These are phyloP conservation scores for Venturia nashicola DNA, from an alignment of 2,329 filamentous ascomycete genomes.

Conservation along the genomic window DNA sequence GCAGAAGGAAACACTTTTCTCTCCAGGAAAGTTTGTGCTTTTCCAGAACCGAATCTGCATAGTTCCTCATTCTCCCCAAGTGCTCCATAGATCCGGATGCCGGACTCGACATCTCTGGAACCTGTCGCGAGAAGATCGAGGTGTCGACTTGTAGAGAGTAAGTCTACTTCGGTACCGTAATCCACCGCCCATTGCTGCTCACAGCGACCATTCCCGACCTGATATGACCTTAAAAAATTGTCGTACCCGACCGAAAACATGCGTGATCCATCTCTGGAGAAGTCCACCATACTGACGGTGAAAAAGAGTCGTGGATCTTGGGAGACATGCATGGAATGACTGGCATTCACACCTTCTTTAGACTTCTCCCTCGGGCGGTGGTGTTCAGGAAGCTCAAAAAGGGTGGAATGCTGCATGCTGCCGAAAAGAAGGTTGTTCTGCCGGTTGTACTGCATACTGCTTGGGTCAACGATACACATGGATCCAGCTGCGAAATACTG, in stretches of 20 bases:
- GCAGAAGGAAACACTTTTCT: conserved; percentile 19
- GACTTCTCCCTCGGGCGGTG: conserved; percentile 29
- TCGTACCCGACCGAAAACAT: conserved; percentile 46
- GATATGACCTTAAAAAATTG: conserved; percentile 31
- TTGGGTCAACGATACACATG: conserved; percentile 40
- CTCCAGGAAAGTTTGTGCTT: conserved; percentile 19
- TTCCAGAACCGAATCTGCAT: conserved; percentile 16
- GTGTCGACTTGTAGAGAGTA: conserved; percentile 33
- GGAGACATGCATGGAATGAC: conserved; percentile 32
- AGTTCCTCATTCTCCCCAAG: not conserved
- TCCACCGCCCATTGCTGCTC: not conserved
- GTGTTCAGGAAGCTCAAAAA: conserved; percentile 44
- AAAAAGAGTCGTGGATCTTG: conserved; percentile 42
- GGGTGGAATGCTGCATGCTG: conserved; percentile 24
- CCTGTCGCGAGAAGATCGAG: conserved; percentile 36
- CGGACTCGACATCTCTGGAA: conserved; percentile 20
- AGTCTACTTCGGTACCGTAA: conserved; percentile 26
- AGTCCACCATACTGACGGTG: conserved; percentile 43
- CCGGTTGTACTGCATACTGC: conserved; percentile 49
- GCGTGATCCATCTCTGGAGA: conserved; percentile 31
- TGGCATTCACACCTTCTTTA: conserved; percentile 28
- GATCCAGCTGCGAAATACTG: conserved; percentile 44
- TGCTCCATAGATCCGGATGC: conserved; percentile 12
- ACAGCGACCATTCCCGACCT: conserved; percentile 18
- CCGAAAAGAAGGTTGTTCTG: conserved; percentile 45